Evolutionary conservation across 2,329 filamentous ascomycete genomes (phyloP), one percentile per base, ranked within the genome.

Genomic region (Cladosporium halotolerans): DNA sequence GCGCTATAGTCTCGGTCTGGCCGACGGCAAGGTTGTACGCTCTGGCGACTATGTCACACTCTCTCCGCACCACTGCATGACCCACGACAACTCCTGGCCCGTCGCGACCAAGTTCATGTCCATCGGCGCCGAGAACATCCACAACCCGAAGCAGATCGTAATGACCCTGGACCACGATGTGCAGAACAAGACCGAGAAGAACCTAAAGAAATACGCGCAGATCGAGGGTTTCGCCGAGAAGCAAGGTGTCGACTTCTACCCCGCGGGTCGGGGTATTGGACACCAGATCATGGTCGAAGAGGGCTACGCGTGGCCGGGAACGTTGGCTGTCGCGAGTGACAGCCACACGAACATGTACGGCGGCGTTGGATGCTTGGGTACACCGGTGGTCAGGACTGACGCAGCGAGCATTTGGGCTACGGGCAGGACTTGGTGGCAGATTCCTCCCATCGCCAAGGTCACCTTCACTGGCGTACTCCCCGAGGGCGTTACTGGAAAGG

Each of bases 271-370:
- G 42, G 89, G 89, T 10, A 96, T 96, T 63, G 91, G 90, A 0
- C 92, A 96, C 68, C 92, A 96, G 69, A 85, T 92, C 61, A 90
- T 93, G 86, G 81, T 95, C 0, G 90, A 96, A 68, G 89, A 89
- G 68, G 85, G 84, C 11, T 89, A 78, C 76, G 86, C 76, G 63
- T 97, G 89, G 89, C 92, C 92, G 0, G 86, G 88, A 1, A 95
- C 88, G 0, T 70, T 96, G 47, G 81, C 80, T 0, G 90, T 96
- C 1, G 92, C 88, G 0, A 86, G 81, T 0, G 87, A 91, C 68
- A 81, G 76, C 42, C 90, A 96, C 68, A 82, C 77, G 32, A 93
- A 90, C 69, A 86, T 86, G 78, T 96, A 96, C 62, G 89, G 89
- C 39, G 89, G 85, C 34, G 76, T 96, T 6, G 84, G 83, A 2